Evolutionary conservation across 164 flowering plant genomes (phyloP).

Genomic region (Magnolia kwangsiensis): DNA sequence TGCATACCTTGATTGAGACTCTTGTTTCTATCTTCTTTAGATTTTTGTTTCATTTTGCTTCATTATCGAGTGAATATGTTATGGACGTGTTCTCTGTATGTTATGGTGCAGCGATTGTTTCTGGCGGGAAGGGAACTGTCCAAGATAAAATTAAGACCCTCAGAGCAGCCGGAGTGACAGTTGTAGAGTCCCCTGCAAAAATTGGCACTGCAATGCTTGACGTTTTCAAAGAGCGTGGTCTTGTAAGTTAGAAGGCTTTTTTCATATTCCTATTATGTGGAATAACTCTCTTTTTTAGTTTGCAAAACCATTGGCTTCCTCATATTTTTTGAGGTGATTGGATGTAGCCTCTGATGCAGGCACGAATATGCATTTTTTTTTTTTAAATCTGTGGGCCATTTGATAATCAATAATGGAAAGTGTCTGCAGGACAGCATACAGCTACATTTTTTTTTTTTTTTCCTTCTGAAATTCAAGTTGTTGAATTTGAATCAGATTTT

Average conservation of each 20-base stretch:
- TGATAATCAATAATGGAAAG: neutral
- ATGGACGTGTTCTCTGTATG: neutral
- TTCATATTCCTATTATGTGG: neutral
- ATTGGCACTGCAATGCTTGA: slow-evolving; percentile 86
- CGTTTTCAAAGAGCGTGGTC: slow-evolving; percentile 79
- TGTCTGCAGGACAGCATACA: neutral
- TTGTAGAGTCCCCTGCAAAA: slow-evolving; percentile 95
- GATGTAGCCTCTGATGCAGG: neutral
- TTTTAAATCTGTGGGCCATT: neutral
- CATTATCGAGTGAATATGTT: neutral
- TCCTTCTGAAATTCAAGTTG: neutral
- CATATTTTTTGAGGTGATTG: slow-evolving; percentile 1
- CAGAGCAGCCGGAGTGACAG: slow-evolving; percentile 87
- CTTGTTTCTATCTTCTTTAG: neutral
- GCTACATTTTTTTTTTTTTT: neutral
- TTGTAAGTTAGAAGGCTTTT: slow-evolving; percentile 32
- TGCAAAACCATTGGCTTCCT: neutral
- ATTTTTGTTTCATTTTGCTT: neutral
- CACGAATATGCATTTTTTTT: neutral
- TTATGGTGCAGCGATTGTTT: slow-evolving; percentile 74
- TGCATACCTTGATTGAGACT: neutral
- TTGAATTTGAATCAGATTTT: neutral
- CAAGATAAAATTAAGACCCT: slow-evolving; percentile 95
- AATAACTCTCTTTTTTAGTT: neutral
- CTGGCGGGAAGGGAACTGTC: slow-evolving; percentile 99